Evolutionary conservation across 1,284 basidiomycete species (phyloP), one percentile per base, ranked within the genome.

Genomic region (Rhizoctonia solani): DNA sequence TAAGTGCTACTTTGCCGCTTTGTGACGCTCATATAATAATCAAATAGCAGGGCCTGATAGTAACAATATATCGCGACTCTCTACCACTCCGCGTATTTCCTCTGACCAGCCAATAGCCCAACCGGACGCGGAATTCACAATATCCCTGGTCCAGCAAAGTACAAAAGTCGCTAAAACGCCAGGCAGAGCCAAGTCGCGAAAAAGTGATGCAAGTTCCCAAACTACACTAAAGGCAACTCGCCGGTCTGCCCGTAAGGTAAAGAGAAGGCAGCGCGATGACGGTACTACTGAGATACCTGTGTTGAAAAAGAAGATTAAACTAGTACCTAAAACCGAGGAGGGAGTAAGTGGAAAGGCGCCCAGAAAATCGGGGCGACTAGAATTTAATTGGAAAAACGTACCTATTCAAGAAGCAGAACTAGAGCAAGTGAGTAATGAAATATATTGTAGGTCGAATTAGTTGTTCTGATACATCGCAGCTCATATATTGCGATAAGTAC

Each of bases 401-500:
- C 54, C 54, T 37, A n/a, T 55, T 11, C 54, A 19, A 23, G 34
- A 41, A 3, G 55, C 44, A n/a, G 27, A 41, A 4, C 41, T 42
- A 19, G 55, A 44, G 13, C 55, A 44, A 42, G 55, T 58, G n/a
- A 29, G 55, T 19, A 30, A 27, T 29, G 8, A 9, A 11, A 6
- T 21, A 46, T 19, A 14, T n/a, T 37, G 37, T 55, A 13, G 3
- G n/a, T 34, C 6, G n/a, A 23, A 19, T 13, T 6, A 4, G 6
- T 16, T 58, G 39, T 16, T 19, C 25, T 46, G 41, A 54, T 14
- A 46, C n/a, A 13, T 46, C 21, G n/a, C 25, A 58, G 55, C 21
- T 58, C 21, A 32, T 58, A 27, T 41, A 58, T 42, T 58, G 55
- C 19, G 55, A 58, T 16, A 58, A 21, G 55, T 58, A n/a, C 29